Base-by-base conservation (phyloP, 2,329 filamentous ascomycete species). In the Bipolaris cookei region DNA sequence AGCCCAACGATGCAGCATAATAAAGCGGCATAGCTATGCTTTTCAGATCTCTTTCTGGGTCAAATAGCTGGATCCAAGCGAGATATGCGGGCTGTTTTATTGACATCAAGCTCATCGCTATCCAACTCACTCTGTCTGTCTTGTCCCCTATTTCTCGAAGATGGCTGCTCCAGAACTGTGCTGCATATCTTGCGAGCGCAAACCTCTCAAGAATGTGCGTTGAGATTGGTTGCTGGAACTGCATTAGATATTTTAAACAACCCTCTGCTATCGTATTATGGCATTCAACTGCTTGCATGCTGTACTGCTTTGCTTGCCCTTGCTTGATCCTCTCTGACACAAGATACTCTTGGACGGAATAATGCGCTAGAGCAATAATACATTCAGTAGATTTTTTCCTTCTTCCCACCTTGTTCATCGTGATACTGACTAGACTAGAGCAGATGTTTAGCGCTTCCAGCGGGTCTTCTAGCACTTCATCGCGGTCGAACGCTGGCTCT, bases 341-440 rank as follows among this genome's bases (percentile, higher is more conserved):
- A 37, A 76, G 71, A 38, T 75, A 76, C 43, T 76, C 74, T 38
- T 73, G 63, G 6, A 76, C 72, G n/a, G 74, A 76, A 50, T 72
- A 75, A 54, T 76, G 74, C 42, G 72, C 68, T 16, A 76, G 59
- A 50, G 53, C 48, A 21, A 69, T 42, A n/a, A 64, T 54, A 14
- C 42, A 50, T 37, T 48, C 13, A 4, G 37, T 16, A 32, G 52
- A 11, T 37, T 23, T 14, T 50, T 1, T 4, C n/a, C 16, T 30
- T 32, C 30, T 14, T 1, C 62, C 21, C n/a, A 6, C 35, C 25
- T 41, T 21, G 20, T 34, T 48, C 25, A 57, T 58, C 14, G 56
- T 51, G 1, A 73, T 55, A 25, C 63, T 72, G 23, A 76, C 61
- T 1, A 77, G 62, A 60, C 70, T 75, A 0, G 69, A 69, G 49